A percentile compares a stretch with the other conserved stretches of the same genome.
Evolutionary conservation across 2,329 filamentous ascomycete species (phyloP).

Genomic region (Paecilomyces fulvus): DNA sequence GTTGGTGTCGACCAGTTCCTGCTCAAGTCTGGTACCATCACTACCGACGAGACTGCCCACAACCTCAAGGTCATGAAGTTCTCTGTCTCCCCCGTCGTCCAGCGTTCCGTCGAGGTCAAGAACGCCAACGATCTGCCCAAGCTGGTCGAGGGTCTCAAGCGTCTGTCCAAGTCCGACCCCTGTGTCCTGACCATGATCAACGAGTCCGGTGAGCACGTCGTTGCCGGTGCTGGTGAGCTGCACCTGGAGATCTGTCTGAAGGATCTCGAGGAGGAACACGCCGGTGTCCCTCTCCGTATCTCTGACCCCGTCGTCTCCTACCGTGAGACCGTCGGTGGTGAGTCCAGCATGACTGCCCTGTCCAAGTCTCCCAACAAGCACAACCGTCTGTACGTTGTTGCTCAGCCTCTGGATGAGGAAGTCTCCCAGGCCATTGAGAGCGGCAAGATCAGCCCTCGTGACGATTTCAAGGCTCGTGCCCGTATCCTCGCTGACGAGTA

Average conservation of each 20-base stretch:
- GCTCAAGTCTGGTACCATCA: slow-evolving; percentile 99
- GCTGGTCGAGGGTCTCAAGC: slow-evolving; percentile 99
- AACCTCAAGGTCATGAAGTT: slow-evolving; percentile 99
- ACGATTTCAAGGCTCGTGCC: slow-evolving; percentile 98
- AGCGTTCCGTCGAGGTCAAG: slow-evolving; percentile 98
- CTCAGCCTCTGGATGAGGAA: slow-evolving; percentile 85
- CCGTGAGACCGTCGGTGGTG: slow-evolving; percentile 83
- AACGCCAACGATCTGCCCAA: slow-evolving; percentile 99
- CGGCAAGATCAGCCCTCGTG: slow-evolving; percentile 88
- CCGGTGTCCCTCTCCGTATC: slow-evolving; percentile 93
- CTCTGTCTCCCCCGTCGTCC: slow-evolving; percentile 98
- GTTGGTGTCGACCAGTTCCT: slow-evolving; percentile 99
- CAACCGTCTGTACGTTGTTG: slow-evolving; percentile 98
- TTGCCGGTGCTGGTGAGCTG: slow-evolving; percentile 97
- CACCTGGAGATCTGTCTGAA: slow-evolving; percentile 99
- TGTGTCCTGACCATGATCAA: slow-evolving; percentile 87
- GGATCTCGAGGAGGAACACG: slow-evolving; percentile 99
- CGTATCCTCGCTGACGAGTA: slow-evolving; percentile 92
- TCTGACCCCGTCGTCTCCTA: slow-evolving; percentile 98
- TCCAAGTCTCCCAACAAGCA: slow-evolving; percentile 99
- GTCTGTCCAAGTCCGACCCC: slow-evolving; percentile 99
- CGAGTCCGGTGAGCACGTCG: slow-evolving; percentile 95
- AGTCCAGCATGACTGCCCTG: slow-evolving; percentile 89
- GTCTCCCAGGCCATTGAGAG: slow-evolving; percentile 80
- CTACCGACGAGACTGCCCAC: slow-evolving; percentile 93